Base-by-base conservation (phyloP, 805 yeast species). In the Pichia pseudocactophila region DNA sequence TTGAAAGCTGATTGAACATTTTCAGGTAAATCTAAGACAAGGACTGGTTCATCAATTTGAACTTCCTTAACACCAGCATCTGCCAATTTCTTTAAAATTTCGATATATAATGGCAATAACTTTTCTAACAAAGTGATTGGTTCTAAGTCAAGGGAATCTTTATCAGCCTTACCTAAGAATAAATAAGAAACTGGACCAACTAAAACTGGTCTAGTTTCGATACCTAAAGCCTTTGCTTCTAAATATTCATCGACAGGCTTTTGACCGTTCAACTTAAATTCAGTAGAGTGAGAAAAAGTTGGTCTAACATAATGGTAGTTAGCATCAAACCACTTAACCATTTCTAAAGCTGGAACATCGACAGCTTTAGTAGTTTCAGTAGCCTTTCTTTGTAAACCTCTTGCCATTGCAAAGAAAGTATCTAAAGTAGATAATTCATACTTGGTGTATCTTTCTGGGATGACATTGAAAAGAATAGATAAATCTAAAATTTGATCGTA, bases 301-400 rank as follows among this genome's bases (percentile, higher is more conserved):
- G 98, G 98, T 78, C 98, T 86, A 62, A 92, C 97, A 69, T 92
- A 92, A 73, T 92, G 98, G 86, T 92, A 92, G 87, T 92, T 92
- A 53, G 97, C 85, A 72, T 92, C 98, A 60, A 92, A 92, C 98
- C 98, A 92, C 78, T 92, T 92, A 58, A 92, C 98, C 98, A 92
- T 92, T 79, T 92, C 95, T 66, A 87, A 78, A 59, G 98, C 98
- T 51, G 97, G 90, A 49, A 92, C 98, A 69, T 92, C 98, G 57
- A 92, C 96, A 56, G 95, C 95, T 58, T 82, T 76, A 49, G 79
- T 66, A 54, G 88, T 63, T 57, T 82, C 95, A 54, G 94, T 83
- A 54, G 95, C 95, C 70, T 83, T 81, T 74, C 92, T 86, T 76
- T 92, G 98, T 68, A 92, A 78, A 81, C 98, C 98, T 80, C 98